A percentile compares a stretch with the other conserved stretches of the same genome.
Evolutionary conservation across 345 rosid species (phyloP).

Genomic region (Draba incana): DNA sequence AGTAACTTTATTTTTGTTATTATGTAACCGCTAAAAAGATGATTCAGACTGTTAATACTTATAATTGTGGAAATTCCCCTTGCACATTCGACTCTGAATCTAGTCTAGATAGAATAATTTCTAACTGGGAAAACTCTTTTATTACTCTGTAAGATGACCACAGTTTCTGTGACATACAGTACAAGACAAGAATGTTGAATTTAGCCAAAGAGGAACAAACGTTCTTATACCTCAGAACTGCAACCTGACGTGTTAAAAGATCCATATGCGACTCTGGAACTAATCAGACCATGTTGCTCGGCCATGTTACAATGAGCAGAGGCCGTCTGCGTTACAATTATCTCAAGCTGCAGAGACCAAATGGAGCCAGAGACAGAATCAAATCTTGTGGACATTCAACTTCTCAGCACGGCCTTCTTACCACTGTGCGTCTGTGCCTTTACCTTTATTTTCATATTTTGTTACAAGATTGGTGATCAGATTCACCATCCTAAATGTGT

Average conservation of each 20-base stretch:
- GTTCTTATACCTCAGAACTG: neutral
- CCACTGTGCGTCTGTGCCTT: too few relatives aligned
- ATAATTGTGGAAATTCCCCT: neutral
- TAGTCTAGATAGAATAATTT: neutral
- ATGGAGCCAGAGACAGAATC: constrained; percentile 6
- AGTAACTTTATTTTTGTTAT: too few relatives aligned
- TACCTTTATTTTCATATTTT: too few relatives aligned
- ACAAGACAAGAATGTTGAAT: constrained; percentile 3
- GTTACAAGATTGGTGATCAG: too few relatives aligned
- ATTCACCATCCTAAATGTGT: too few relatives aligned
- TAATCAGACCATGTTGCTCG: neutral
- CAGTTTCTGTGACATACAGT: neutral
- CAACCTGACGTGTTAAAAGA: constrained; percentile 1
- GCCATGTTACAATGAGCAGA: neutral
- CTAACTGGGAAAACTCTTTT: neutral
- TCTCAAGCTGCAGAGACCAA: neutral
- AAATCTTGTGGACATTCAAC: too few relatives aligned
- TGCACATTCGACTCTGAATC: neutral
- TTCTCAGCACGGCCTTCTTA: too few relatives aligned
- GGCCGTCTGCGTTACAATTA: neutral
- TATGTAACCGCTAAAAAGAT: too few relatives aligned
- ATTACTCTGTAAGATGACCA: neutral
- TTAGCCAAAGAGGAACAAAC: neutral
- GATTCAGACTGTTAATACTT: too few relatives aligned
- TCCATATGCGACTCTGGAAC: neutral